phyloP scores from a whole-genome alignment of 352 stramenopile species.

The Pythium brassicae region DNA sequence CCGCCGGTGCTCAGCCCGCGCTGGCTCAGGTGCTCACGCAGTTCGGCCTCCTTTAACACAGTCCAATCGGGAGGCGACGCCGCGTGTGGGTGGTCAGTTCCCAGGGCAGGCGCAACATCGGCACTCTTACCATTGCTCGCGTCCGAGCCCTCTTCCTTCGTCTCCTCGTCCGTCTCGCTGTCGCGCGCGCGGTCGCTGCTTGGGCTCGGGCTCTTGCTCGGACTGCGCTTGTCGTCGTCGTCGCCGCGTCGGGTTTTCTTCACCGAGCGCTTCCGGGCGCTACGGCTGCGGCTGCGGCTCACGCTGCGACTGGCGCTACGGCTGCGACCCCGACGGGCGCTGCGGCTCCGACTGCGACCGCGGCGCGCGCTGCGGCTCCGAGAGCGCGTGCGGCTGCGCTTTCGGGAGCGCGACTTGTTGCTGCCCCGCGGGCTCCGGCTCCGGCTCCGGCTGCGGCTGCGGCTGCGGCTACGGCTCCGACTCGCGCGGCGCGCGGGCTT shows the following conservation, averaged over 20 bases:
- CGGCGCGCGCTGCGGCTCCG: constrained; percentile 25
- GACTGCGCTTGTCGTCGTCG: constrained; percentile 18
- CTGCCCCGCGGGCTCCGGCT: constrained; percentile 25
- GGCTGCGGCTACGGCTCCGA: constrained; percentile 32
- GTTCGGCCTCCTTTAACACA: constrained; percentile 19
- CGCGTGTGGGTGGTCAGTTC: constrained; percentile 10
- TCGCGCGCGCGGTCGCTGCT: constrained; percentile 6
- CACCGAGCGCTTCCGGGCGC: constrained; percentile 17
- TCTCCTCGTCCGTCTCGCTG: constrained; percentile 1
- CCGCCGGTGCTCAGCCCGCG: constrained; percentile 12
- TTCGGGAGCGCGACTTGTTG: not conserved
- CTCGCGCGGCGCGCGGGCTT: constrained; percentile 22
- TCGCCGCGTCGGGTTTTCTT: constrained; percentile 7
- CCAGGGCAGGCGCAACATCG: constrained; percentile 12
- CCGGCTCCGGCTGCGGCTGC: constrained; percentile 14
- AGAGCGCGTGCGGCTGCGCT: constrained; percentile 19
- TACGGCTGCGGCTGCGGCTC: constrained; percentile 19
- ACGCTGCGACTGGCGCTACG: constrained; percentile 27
- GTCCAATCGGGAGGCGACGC: constrained; percentile 18
- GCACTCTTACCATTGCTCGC: constrained; percentile 18
- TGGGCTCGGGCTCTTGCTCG: constrained; percentile 11
- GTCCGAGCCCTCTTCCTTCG: constrained; percentile 13
- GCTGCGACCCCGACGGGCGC: constrained; percentile 8
- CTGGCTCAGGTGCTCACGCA: constrained; percentile 17
- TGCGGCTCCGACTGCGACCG: constrained; percentile 21